phyloP scores from a whole-genome alignment of 371 early-diverging fungal species.

The Dinochytrium kinnereticum region DNA sequence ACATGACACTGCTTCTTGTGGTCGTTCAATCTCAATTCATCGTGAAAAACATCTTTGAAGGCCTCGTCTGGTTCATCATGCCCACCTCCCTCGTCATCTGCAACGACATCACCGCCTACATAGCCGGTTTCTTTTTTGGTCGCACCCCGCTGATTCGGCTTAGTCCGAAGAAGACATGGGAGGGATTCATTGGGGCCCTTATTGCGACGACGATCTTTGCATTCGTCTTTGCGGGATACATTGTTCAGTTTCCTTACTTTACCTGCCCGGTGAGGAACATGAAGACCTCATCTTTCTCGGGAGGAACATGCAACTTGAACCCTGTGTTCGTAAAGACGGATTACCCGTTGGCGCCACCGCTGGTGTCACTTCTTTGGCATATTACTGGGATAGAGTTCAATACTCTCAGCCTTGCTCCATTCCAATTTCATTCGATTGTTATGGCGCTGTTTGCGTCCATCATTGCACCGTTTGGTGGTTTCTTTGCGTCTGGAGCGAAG shows the following conservation, averaged over 20 bases:
- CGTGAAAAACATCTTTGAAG: slow-evolving; percentile 95
- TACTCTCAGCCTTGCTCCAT: slow-evolving; percentile 66
- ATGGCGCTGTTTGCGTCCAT: slow-evolving; percentile 95
- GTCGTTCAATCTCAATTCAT: slow-evolving; percentile 91
- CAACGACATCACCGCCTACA: slow-evolving; percentile 98
- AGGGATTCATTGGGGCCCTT: slow-evolving; percentile 97
- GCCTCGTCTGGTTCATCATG: slow-evolving; percentile 94
- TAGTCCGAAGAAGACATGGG: slow-evolving; percentile 99
- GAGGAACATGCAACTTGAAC: slow-evolving; percentile 65
- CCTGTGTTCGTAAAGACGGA: slow-evolving; percentile 70
- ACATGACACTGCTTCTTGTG: slow-evolving; percentile 91
- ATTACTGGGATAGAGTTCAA: slow-evolving; percentile 12
- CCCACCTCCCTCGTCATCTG: slow-evolving; percentile 93
- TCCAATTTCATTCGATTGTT: slow-evolving; percentile 88
- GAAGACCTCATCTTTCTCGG: slow-evolving; percentile 55
- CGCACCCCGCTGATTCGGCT: slow-evolving; percentile 92
- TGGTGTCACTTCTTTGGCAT: slow-evolving; percentile 42
- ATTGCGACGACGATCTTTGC: slow-evolving; percentile 86
- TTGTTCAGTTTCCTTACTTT: slow-evolving; percentile 79
- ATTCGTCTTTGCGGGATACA: slow-evolving; percentile 66
- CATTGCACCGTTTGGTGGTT: slow-evolving; percentile 99
- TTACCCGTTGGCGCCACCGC: slow-evolving; percentile 55
- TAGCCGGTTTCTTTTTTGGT: slow-evolving; percentile 91
- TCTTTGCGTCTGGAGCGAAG: slow-evolving; percentile 98
- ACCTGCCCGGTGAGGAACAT: slow-evolving; percentile 83